Evolutionary conservation across 768 basidiomycete species (phyloP).

Genomic region (Naganishia antarctica): DNA sequence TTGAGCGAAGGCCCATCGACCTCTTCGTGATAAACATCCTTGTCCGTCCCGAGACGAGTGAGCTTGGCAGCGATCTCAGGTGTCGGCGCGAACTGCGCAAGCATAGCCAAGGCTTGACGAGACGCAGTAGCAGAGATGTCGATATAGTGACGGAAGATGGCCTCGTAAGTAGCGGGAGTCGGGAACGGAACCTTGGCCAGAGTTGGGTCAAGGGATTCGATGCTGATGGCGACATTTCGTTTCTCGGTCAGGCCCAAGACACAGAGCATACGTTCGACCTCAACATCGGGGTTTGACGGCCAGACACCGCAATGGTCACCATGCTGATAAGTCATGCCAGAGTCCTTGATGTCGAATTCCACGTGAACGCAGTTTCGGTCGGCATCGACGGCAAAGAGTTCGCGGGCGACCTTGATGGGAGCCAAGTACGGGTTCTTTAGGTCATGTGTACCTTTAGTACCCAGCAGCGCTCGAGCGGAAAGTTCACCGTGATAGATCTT

Average conservation of each 20-base stretch:
- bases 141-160: conserved; percentile 92
- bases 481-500: conserved; percentile 97
- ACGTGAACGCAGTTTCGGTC: conserved; percentile 91
- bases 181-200: conserved; percentile 99
- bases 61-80: conserved; percentile 69
- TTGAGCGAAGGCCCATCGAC: conserved; percentile 75
- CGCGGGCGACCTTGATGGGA: conserved; percentile 68
- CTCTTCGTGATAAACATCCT: conserved; percentile 74
- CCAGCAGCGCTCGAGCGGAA: conserved; percentile 86
- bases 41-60: conserved; percentile 73
- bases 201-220: conserved; percentile 95
- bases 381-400: conserved; percentile 69
- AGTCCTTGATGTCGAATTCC: conserved; percentile 88
- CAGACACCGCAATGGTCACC: conserved; percentile 97
- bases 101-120: conserved; percentile 81
- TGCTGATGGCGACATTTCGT: conserved; percentile 75
- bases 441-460: conserved; percentile 92
- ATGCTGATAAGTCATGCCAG: conserved; percentile 96
- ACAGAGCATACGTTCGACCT: conserved; percentile 81
- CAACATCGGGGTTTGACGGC: conserved; percentile 88
- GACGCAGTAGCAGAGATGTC: conserved; percentile 92
- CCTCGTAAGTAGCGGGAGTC: conserved; percentile 86
- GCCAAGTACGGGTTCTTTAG: conserved; percentile 95
- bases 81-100: conserved; percentile 82
- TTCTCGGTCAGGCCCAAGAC: conserved; percentile 77